Conservation (phyloP, 2,329 filamentous ascomycete species). For the Epichloe gansuensis region DNA sequence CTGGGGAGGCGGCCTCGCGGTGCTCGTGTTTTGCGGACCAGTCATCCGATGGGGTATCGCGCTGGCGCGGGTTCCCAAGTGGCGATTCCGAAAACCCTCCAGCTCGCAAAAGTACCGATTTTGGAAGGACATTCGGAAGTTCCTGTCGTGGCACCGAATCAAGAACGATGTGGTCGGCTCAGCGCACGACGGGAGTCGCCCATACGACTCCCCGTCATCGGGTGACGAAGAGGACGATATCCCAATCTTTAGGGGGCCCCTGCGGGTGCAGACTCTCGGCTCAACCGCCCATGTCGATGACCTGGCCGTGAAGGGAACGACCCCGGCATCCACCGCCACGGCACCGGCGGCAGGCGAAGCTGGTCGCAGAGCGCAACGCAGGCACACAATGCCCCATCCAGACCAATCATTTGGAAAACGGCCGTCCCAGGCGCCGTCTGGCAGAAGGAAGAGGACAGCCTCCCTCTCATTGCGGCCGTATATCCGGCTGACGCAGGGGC, state of each 20-base stretch:
- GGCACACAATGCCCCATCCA: constrained; percentile 41
- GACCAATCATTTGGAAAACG: constrained; percentile 23
- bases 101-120: constrained; percentile 21
- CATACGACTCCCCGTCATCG: constrained; percentile 19
- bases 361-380: constrained; percentile 20
- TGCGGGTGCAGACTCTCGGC: constrained; percentile 20
- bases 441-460: constrained; percentile 51
- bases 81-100: constrained; percentile 61
- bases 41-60: constrained; percentile 74
- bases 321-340: background rate
- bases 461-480: constrained; percentile 58
- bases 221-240: constrained; percentile 19
- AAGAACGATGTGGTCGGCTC: constrained; percentile 25
- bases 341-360: background rate
- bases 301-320: background rate
- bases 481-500: constrained; percentile 63
- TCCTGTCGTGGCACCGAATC: constrained; percentile 34
- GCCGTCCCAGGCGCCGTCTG: constrained; percentile 45
- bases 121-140: constrained; percentile 27
- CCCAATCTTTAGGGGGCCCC: constrained; percentile 10
- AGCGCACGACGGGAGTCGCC: constrained; percentile 16
- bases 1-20: constrained; percentile 69
- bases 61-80: constrained; percentile 77
- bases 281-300: constrained; percentile 6
- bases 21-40: constrained; percentile 60